Percentiles rank a stretch among this genome's conserved stretches.
Evolutionary conservation across 768 basidiomycete genomes (phyloP).

Genomic region (Jaapia argillacea): DNA sequence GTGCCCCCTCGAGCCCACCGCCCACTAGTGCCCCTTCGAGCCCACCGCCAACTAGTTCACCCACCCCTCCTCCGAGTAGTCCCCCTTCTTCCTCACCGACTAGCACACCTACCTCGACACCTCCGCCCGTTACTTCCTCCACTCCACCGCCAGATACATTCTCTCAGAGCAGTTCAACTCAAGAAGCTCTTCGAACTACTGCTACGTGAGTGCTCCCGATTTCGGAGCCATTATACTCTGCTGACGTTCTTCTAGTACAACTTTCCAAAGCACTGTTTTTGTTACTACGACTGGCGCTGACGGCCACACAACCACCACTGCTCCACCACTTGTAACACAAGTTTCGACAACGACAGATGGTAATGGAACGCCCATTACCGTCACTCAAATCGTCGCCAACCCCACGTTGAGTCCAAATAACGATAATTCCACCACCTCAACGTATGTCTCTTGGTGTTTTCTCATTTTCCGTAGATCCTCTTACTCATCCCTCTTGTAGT

Average conservation of each 20-base stretch:
- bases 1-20: background rate
- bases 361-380: constrained; percentile 42
- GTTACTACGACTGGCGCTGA: background rate
- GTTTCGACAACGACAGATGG: constrained; percentile 42
- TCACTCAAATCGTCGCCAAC: constrained; percentile 59
- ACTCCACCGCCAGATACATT: background rate
- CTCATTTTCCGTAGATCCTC: background rate
- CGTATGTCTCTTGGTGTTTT: constrained; percentile 31
- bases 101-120: background rate
- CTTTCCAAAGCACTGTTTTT: background rate
- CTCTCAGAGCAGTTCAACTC: background rate
- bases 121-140: background rate
- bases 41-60: background rate
- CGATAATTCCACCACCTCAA: constrained; percentile 26
- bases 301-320: background rate
- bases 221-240: background rate
- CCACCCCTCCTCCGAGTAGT: background rate
- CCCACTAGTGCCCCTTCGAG: background rate
- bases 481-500: constrained; percentile 24
- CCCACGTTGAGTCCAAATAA: constrained; percentile 56
- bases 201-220: background rate
- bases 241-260: background rate
- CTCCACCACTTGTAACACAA: constrained; percentile 34
- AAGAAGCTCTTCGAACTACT: background rate
- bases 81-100: background rate